Evolutionary conservation across 2,329 filamentous ascomycete genomes (phyloP).

Genomic region (Exophiala dermatitidis): DNA sequence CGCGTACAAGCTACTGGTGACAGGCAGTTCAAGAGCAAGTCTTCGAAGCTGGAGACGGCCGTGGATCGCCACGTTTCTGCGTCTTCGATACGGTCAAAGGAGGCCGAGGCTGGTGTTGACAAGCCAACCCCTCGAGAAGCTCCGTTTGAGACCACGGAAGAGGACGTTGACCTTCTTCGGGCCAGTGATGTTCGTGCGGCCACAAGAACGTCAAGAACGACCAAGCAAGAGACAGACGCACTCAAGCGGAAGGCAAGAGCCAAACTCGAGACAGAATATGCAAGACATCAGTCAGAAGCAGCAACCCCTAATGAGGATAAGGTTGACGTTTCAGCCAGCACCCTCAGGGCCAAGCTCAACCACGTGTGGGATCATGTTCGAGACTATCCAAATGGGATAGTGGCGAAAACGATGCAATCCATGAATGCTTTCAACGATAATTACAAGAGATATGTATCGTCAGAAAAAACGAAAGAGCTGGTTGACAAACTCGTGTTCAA

Average conservation of each 20-base stretch:
- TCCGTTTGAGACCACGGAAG: conserved; percentile 3
- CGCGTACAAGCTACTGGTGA: conserved; percentile 4
- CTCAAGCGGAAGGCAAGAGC: conserved; percentile 21
- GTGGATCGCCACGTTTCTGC: conserved; percentile 12
- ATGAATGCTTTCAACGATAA: conserved; percentile 17
- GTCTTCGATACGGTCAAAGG: background rate
- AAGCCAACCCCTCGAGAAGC: background rate
- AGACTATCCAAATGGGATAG: conserved; percentile 25
- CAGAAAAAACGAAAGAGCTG: conserved; percentile 8
- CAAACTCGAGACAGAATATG: conserved; percentile 25
- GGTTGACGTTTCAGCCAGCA: conserved; percentile 5
- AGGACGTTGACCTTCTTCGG: conserved; percentile 32
- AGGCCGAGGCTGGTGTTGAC: background rate
- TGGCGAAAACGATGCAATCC: conserved; percentile 23
- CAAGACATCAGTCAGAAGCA: conserved; percentile 18
- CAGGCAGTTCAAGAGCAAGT: background rate
- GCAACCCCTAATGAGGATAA: background rate
- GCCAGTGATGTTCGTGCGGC: conserved; percentile 34
- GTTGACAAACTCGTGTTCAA: conserved; percentile 20
- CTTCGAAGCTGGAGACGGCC: conserved; percentile 6
- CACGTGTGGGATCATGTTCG: conserved; percentile 22
- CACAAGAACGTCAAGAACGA: conserved; percentile 25
- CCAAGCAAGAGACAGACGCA: conserved; percentile 23
- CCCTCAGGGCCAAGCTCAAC: conserved; percentile 10
- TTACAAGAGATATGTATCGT: conserved; percentile 16